These are phyloP conservation scores for Fraxinus nigra DNA, from an alignment of 305 asterid species.

Conservation along the genomic window DNA sequence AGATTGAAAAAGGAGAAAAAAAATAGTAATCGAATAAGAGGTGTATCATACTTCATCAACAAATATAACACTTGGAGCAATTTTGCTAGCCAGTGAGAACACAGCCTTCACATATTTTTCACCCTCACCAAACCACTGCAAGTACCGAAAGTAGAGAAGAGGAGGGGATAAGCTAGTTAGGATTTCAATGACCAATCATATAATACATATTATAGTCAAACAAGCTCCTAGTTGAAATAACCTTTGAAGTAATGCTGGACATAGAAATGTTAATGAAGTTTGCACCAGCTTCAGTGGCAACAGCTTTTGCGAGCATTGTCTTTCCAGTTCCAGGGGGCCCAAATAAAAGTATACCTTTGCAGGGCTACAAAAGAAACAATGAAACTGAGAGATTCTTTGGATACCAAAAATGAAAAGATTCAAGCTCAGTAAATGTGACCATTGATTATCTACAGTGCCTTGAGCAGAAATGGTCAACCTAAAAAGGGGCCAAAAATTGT, in stretches of 20 bases:
- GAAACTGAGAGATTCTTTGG: constrained; percentile 9
- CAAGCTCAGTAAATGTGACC: background rate
- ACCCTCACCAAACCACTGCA: constrained; percentile 43
- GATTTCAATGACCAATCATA: background rate
- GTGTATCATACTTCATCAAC: constrained; percentile 29
- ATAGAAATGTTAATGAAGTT: constrained; percentile 8
- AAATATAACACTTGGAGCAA: constrained; percentile 33
- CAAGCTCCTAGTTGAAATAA: background rate
- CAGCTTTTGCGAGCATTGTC: constrained; percentile 5
- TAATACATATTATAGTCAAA: constrained; percentile 2
- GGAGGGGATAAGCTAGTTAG: background rate
- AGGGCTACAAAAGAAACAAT: constrained; percentile 17
- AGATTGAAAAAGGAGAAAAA: background rate
- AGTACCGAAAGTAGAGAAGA: background rate
- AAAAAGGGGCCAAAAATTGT: background rate
- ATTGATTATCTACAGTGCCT: constrained; percentile 1
- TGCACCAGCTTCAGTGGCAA: constrained; percentile 9
- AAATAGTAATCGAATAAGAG: background rate
- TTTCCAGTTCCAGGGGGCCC: constrained; percentile 8
- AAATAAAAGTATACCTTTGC: constrained; percentile 11
- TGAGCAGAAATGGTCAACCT: constrained; percentile 1
- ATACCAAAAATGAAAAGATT: constrained; percentile 2
- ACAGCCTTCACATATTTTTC: constrained; percentile 38
- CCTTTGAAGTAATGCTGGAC: constrained; percentile 12
- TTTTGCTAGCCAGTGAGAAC: constrained; percentile 37